phyloP scores from a whole-genome alignment of 176 grass and related monocot species.

The Avena insularis region DNA sequence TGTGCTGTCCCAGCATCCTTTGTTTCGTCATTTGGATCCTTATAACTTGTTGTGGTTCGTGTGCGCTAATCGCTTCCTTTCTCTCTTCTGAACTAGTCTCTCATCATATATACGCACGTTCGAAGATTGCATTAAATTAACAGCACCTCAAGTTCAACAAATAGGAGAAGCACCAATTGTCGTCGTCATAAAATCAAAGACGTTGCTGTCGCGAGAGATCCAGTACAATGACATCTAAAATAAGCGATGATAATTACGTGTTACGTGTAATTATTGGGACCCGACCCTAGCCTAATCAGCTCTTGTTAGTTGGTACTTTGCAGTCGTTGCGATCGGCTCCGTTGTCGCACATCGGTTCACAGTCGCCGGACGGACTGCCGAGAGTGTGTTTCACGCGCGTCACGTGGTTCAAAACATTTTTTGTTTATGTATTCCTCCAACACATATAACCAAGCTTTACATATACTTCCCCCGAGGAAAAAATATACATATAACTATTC shows the following conservation, averaged over 20 bases:
- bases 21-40: too few relatives aligned
- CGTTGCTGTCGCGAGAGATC: neutral
- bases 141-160: neutral
- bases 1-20: too few relatives aligned
- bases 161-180: neutral
- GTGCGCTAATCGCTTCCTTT: neutral
- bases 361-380: neutral
- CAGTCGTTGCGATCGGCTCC: neutral
- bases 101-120: neutral
- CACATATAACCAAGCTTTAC: neutral
- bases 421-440: neutral
- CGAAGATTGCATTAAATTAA: neutral
- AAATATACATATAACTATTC: neutral
- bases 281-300: neutral
- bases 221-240: neutral
- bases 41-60: too few relatives aligned
- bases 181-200: neutral
- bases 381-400: neutral
- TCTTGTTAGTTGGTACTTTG: constrained; percentile 23
- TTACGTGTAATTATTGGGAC: neutral
- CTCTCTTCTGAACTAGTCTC: neutral
- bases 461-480: too few relatives aligned
- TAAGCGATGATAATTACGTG: neutral
- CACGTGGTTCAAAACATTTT: neutral
- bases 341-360: neutral